Conservation (phyloP, 768 basidiomycete genomes). For the Boletales sp. region DNA sequence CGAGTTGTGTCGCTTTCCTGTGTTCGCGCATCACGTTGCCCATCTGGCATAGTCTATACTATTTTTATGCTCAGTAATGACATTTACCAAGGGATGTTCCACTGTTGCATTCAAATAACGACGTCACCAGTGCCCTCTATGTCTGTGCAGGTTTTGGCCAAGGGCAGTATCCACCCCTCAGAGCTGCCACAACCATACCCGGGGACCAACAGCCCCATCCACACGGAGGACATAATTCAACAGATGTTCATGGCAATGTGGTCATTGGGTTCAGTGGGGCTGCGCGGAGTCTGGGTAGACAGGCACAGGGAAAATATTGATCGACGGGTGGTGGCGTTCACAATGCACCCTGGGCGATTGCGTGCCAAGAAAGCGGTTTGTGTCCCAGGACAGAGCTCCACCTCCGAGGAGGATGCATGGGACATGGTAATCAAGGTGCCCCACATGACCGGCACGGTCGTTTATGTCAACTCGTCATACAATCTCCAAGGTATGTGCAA, state of each 20-base stretch:
- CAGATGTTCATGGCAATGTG: constrained; percentile 13
- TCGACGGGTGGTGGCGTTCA: constrained; percentile 23
- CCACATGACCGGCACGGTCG: constrained; percentile 9
- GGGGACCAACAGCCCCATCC: not conserved
- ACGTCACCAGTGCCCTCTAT: constrained; percentile 29
- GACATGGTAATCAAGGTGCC: not conserved
- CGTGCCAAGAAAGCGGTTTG: not conserved
- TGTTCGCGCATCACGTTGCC: constrained; percentile 27
- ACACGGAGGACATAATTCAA: not conserved
- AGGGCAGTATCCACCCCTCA: not conserved
- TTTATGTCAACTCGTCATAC: constrained; percentile 21
- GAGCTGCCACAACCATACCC: not conserved
- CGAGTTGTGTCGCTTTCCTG: constrained; percentile 38
- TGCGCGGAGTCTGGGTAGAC: constrained; percentile 25
- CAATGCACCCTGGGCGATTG: constrained; percentile 11
- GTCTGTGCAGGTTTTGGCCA: constrained; percentile 38
- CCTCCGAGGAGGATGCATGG: not conserved
- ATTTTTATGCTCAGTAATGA: constrained; percentile 43
- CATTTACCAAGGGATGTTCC: constrained; percentile 47
- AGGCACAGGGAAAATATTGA: constrained; percentile 12
- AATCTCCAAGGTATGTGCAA: constrained; percentile 28
- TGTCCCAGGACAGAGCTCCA: not conserved
- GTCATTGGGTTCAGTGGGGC: constrained; percentile 17
- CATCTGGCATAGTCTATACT: constrained; percentile 36
- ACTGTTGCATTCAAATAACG: constrained; percentile 37